Conservation (phyloP, 1,284 basidiomycete genomes). For the Schizophyllum amplum region DNA sequence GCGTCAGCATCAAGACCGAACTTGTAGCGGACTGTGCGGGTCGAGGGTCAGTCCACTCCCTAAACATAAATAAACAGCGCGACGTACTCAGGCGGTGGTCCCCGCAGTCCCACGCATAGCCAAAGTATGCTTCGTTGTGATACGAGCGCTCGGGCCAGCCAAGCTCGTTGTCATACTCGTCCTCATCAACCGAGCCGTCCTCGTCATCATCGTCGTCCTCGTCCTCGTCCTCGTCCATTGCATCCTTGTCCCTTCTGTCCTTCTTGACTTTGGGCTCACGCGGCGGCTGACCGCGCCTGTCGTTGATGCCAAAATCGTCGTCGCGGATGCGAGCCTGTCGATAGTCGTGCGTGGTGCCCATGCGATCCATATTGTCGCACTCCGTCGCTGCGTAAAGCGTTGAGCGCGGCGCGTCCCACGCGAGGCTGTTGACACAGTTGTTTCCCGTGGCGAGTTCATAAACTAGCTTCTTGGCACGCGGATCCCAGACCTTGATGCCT, state of each 20-base stretch:
- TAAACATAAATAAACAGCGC: neutral
- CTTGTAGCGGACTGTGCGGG: constrained; percentile 9
- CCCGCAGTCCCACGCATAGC: constrained; percentile 27
- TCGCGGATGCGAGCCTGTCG: constrained; percentile 19
- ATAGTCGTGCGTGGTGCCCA: constrained; percentile 24
- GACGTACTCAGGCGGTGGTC: constrained; percentile 24
- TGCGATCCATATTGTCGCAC: constrained; percentile 24
- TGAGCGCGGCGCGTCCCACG: constrained; percentile 24
- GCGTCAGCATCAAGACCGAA: constrained; percentile 11
- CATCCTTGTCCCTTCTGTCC: constrained; percentile 15
- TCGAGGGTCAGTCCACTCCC: neutral
- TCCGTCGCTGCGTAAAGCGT: constrained; percentile 28
- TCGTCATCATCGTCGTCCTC: neutral
- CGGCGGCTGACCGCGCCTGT: neutral
- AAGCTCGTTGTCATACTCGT: constrained; percentile 14
- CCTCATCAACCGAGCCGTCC: neutral
- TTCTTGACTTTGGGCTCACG: constrained; percentile 2
- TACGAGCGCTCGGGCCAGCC: constrained; percentile 25
- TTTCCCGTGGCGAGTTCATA: constrained; percentile 37
- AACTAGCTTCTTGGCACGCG: constrained; percentile 24
- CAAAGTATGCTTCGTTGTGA: constrained; percentile 27
- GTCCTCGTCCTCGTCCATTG: neutral
- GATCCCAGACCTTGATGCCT: constrained; percentile 30
- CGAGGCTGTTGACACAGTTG: constrained; percentile 24
- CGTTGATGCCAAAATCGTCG: constrained; percentile 6